Evolutionary conservation across 331 rosid genomes (phyloP), one percentile per base, ranked within the genome.

Genomic region (Malus hybrid): DNA sequence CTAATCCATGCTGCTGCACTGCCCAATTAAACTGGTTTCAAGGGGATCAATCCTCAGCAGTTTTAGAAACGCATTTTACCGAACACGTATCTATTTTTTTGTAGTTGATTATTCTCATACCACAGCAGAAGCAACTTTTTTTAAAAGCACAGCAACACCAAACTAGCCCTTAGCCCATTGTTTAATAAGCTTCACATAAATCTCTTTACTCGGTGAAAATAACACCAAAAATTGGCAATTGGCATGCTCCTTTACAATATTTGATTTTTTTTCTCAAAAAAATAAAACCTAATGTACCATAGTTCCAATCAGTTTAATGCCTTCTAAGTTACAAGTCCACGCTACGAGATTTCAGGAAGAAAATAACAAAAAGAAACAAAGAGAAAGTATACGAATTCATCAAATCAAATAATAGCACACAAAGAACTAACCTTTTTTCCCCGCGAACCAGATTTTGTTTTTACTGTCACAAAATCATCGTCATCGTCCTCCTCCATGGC

Each of bases 351-450:
- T 42, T 10, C 5, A 13, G 19, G 15, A 27, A 61, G 33, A 24
- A 24, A 27, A 61, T 24, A 6, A 15, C 3, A 60, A 24, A 24
- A 15, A 54, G 59, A 55, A 55, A 55, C 60, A 55, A 54, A 19
- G 24, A 19, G 9, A 7, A 55, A 19, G 22, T 55, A 55, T 19
- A 19, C 10, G 6, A 59, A 59, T 59, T 8, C 64, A 59, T 5
- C 64, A 31, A 70, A 10, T 70, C n/a, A 28, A 42, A 10, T 39
- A 42, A 10, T 42, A 10, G 14, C 63, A 50, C 18, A 70, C 19
- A 70, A 69, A 1, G 28, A 56, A 67, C 64, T 64, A 12, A 85
- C 88, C 88, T 85, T 82, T 72, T 14, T 20, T 61, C 83, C 62
- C 48, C 67, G 28, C 4, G 79, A 74, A 36, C 75, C 68, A 80